phyloP scores from a whole-genome alignment of 2,329 filamentous ascomycete species.

The Fusarium sp. region DNA sequence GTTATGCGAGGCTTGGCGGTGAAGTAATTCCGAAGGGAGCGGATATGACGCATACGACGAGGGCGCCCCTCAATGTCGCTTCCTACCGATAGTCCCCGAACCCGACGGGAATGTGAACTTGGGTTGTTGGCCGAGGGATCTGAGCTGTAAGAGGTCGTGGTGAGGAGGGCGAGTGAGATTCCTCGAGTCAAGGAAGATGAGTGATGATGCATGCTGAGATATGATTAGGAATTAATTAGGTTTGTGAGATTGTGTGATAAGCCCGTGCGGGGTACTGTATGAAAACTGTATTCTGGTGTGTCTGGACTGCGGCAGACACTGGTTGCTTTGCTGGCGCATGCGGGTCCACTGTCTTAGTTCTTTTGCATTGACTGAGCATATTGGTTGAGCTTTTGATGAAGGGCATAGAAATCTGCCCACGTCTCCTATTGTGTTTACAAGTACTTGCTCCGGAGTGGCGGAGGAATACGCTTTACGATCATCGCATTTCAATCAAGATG shows the following conservation, averaged over 20 bases:
- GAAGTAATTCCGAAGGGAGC: not conserved
- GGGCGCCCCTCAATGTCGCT: not conserved
- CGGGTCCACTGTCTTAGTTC: too few species aligned
- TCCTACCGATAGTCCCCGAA: not conserved
- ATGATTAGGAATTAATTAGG: too few species aligned
- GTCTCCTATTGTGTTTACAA: too few species aligned
- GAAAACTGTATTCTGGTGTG: not conserved
- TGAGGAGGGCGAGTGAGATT: not conserved
- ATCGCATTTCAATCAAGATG: too few species aligned
- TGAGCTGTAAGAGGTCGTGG: not conserved
- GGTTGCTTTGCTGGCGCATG: too few species aligned
- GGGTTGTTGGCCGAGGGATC: not conserved
- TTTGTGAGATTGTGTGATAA: not conserved
- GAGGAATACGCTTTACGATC: too few species aligned
- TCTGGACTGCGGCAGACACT: too few species aligned
- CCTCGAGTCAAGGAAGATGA: not conserved
- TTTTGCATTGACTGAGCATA: too few species aligned
- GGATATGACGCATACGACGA: not conserved
- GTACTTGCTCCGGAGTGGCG: too few species aligned
- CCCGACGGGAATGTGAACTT: not conserved
- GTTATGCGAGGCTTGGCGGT: not conserved
- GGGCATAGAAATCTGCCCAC: too few species aligned
- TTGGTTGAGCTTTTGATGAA: too few species aligned
- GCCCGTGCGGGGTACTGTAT: not conserved
- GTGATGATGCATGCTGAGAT: not conserved